phyloP scores from a whole-genome alignment of 2,329 filamentous ascomycete species.

The Diaporthe longicolla region DNA sequence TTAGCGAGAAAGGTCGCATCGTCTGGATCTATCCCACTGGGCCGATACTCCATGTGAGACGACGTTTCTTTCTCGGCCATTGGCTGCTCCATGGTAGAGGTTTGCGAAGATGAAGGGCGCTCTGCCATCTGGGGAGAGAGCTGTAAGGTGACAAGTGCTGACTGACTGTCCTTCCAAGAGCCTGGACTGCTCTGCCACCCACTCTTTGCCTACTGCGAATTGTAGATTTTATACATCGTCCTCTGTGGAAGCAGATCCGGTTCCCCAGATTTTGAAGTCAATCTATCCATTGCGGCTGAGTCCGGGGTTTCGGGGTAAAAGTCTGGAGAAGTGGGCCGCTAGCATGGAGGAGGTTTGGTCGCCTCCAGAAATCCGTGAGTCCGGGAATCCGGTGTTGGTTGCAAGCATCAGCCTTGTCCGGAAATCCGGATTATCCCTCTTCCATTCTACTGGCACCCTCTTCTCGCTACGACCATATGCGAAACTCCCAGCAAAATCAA shows the following conservation, averaged over 20 bases:
- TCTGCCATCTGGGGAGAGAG: not conserved
- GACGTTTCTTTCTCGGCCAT: not conserved
- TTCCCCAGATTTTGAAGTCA: not conserved
- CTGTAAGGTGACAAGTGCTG: not conserved
- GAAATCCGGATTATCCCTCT: not conserved
- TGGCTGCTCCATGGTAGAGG: not conserved
- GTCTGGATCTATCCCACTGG: not conserved
- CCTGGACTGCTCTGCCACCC: not conserved
- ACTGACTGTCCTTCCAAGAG: not conserved
- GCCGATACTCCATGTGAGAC: not conserved
- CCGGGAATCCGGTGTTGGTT: not conserved
- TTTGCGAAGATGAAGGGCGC: not conserved
- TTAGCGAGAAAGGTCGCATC: not conserved
- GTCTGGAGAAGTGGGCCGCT: not conserved
- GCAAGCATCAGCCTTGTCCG: not conserved
- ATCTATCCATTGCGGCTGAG: not conserved
- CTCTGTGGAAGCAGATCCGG: not conserved
- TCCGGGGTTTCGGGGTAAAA: not conserved
- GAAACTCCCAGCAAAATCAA: not conserved
- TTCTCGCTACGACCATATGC: not conserved
- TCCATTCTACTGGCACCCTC: not conserved
- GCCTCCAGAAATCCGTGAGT: not conserved
- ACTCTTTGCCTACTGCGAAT: not conserved
- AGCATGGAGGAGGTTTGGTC: not conserved
- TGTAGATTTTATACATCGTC: not conserved